These are phyloP conservation scores for grape (Vitis vinifera) DNA, from an alignment of 164 flowering plant species.

Conservation along the genomic window DNA sequence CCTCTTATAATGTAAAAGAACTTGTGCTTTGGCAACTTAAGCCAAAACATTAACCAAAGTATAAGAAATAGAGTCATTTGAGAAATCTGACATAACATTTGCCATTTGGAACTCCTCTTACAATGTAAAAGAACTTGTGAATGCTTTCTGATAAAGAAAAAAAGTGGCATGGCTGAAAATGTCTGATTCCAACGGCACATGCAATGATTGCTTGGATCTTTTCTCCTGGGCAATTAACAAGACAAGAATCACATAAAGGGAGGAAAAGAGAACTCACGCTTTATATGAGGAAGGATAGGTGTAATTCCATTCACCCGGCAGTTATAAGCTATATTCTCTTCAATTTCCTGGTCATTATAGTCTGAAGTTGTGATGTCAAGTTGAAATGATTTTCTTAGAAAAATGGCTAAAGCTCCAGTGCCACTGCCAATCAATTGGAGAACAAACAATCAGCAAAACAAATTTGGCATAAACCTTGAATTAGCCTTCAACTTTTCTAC, in stretches of 20 bases:
- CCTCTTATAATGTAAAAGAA: too few species aligned
- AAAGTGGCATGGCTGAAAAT: neutral
- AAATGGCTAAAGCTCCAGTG: slow-evolving; percentile 96
- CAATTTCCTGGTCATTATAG: slow-evolving; percentile 80
- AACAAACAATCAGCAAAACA: neutral
- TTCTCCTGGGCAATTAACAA: neutral
- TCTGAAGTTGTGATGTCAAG: slow-evolving; percentile 93
- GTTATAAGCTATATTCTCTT: slow-evolving; percentile 84
- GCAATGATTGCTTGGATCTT: neutral
- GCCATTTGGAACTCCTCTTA: too few species aligned
- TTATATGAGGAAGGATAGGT: slow-evolving; percentile 77
- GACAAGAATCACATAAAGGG: neutral
- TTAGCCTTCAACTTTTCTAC: neutral
- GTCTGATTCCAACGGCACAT: neutral
- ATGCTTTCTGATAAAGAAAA: too few species aligned
- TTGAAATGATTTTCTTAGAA: slow-evolving; percentile 54
- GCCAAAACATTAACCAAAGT: too few species aligned
- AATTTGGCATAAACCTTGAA: neutral
- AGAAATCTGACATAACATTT: too few species aligned
- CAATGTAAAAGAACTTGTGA: too few species aligned
- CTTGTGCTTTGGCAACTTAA: too few species aligned
- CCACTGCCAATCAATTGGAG: slow-evolving; percentile 57
- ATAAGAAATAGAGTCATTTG: too few species aligned
- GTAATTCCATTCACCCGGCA: slow-evolving; percentile 67
- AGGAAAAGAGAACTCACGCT: slow-evolving; percentile 53